phyloP scores from a whole-genome alignment of 2,329 filamentous ascomycete species.

The Ophiostoma angusticollis region DNA sequence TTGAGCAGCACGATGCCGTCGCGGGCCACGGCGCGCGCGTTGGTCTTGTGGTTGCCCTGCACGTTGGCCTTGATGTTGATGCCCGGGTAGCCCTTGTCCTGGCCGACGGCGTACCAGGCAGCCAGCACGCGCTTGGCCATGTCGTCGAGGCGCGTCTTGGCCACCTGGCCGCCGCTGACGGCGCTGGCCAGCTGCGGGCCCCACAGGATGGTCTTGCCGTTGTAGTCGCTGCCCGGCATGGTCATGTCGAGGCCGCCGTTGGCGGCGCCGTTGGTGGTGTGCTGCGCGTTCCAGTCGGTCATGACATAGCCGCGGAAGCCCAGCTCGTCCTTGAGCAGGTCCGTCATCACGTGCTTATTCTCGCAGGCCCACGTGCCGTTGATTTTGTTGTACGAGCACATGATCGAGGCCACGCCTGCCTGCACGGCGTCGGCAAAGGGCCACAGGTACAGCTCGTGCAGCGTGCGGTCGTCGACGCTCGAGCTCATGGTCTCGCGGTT shows the following conservation, averaged over 20 bases:
- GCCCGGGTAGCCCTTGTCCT: conserved; percentile 36
- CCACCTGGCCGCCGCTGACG: conserved; percentile 44
- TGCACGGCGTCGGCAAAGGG: conserved; percentile 57
- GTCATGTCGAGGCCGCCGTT: conserved; percentile 66
- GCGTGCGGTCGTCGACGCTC: conserved; percentile 49
- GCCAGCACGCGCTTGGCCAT: conserved; percentile 53
- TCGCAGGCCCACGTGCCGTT: conserved; percentile 58
- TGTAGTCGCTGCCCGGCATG: conserved; percentile 58
- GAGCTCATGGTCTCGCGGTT: conserved; percentile 40
- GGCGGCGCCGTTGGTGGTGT: conserved; percentile 53
- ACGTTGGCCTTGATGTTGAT: conserved; percentile 42
- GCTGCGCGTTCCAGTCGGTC: conserved; percentile 64
- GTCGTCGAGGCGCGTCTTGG: conserved; percentile 50
- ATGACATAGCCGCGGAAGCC: conserved; percentile 53
- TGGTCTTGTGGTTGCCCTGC: conserved; percentile 46
- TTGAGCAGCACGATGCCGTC: conserved; percentile 55
- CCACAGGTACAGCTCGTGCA: conserved; percentile 57
- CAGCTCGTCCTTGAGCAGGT: conserved; percentile 55
- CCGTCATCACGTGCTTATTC: conserved; percentile 47
- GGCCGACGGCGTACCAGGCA: conserved; percentile 45
- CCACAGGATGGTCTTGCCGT: conserved; percentile 41
- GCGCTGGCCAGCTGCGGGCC: conserved; percentile 39
- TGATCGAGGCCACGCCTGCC: conserved; percentile 51
- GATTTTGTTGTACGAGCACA: conserved; percentile 64
- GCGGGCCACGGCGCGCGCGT: conserved; percentile 42